Base-by-base conservation (phyloP, 257 asterid species). In the Jasminum sambac region DNA sequence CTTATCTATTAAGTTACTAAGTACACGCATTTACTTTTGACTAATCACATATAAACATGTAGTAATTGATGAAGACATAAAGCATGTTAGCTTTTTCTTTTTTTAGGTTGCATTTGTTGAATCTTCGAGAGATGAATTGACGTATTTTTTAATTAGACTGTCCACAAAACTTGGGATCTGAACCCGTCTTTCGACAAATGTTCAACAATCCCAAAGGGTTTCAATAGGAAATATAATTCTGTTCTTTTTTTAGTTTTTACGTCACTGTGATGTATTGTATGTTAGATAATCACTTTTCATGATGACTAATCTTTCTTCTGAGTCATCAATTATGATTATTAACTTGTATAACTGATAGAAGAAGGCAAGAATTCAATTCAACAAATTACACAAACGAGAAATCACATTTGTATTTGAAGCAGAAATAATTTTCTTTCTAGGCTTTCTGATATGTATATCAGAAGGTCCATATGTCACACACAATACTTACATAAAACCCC, bases 401-500 rank as follows among this genome's bases (percentile, higher is more conserved):
- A 4, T 30, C 36, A 30, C 6, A 52, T 37, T 19, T 19, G 11
- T 36, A 46, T 14, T 0, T 2, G 39, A 11, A 46, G 11, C 38
- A 25, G 13, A 19, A 68, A 50, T 52, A 14, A n/a, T 55, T 37
- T 37, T 21, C 66, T 68, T 11, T 24, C 34, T 17, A 38, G 16
- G 63, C 72, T 50, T 73, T 66, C 67, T 66, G 66, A 69, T 55
- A n/a, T 37, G 14, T 42, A 23, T 24, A 24, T 11, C 39, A 39
- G 38, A 48, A 14, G 26, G 34, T 5, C 63, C 36, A 50, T 34
- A n/a, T 65, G 23, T 13, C 10, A 66, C 59, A 66, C 59, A 42
- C 43, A 34, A 40, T 26, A 30, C 26, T 6, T 37, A 23, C 4
- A 69, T 25, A 69, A 57, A 24, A 38, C 42, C 42, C 62, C 72